phyloP scores from a whole-genome alignment of 2,329 filamentous ascomycete species.

The Epichloe coenophiala region DNA sequence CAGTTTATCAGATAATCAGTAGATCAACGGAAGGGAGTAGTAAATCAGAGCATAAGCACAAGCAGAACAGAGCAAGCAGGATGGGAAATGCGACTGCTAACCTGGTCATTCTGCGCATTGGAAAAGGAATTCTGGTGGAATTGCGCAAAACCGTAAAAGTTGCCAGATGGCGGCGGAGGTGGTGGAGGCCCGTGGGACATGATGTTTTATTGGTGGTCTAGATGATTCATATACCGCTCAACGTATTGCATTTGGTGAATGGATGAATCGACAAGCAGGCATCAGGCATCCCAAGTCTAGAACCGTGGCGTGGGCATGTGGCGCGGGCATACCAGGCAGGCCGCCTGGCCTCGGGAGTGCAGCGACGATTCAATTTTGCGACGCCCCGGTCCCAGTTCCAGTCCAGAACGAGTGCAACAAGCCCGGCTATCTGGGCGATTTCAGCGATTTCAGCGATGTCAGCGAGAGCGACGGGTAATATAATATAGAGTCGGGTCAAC shows the following conservation, averaged over 20 bases:
- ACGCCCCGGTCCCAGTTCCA: no score
- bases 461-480: no score
- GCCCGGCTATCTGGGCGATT: neutral
- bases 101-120: slow-evolving; percentile 4
- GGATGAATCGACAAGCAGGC: neutral
- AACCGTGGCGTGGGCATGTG: slow-evolving; percentile 2
- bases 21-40: neutral
- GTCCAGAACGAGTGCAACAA: neutral
- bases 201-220: slow-evolving; percentile 1
- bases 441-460: no score
- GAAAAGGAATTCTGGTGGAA: slow-evolving; percentile 1
- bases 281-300: neutral
- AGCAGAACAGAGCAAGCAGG: neutral
- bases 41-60: neutral
- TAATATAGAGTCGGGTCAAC: neutral
- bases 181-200: slow-evolving; percentile 6
- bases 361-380: neutral
- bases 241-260: slow-evolving; percentile 2
- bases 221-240: neutral
- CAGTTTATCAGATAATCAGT: no score
- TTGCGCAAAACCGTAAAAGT: slow-evolving; percentile 3
- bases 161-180: slow-evolving; percentile 3
- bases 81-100: neutral
- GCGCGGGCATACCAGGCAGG: slow-evolving; percentile 4
- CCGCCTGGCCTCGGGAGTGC: neutral